These are phyloP conservation scores for Chrysoporthe deuterocubensis DNA, from an alignment of 2,329 filamentous ascomycete species.

Conservation along the genomic window DNA sequence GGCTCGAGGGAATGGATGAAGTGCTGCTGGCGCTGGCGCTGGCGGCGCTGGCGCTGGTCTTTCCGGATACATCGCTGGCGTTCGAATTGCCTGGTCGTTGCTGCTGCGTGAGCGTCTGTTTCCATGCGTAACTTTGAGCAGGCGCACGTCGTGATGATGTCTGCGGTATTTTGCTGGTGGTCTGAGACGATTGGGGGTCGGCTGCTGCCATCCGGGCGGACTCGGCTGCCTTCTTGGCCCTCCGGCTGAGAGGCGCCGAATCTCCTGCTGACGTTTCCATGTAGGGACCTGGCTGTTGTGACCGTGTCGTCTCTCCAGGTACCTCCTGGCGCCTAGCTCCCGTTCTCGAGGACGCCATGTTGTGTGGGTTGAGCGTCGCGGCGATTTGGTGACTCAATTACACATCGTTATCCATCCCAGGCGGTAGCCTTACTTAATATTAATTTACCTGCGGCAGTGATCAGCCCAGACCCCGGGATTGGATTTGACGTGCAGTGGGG, in stretches of 20 bases:
- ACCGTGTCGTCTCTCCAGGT: conserved; percentile 32
- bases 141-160: conserved; percentile 38
- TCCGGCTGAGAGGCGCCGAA: conserved; percentile 32
- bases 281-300: conserved; percentile 35
- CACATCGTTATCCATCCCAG: conserved; percentile 19
- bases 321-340: conserved; percentile 35
- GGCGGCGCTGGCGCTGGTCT: conserved; percentile 34
- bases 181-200: conserved; percentile 28
- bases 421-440: conserved; percentile 26
- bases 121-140: conserved; percentile 32
- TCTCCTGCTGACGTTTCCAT: conserved; percentile 37
- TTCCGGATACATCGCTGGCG: conserved; percentile 40
- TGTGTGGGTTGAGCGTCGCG: conserved; percentile 31
- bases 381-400: conserved; percentile 24
- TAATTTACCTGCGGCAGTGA: conserved; percentile 5
- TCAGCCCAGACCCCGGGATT: conserved; percentile 14
- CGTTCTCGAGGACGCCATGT: conserved; percentile 40
- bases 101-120: conserved; percentile 47
- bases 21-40: conserved; percentile 38
- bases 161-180: conserved; percentile 43
- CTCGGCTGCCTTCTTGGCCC: conserved; percentile 35
- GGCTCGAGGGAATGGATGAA: conserved; percentile 39
- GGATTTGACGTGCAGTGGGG: conserved; percentile 3
- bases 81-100: conserved; percentile 48
- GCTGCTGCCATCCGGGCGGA: conserved; percentile 23